phyloP scores from a whole-genome alignment of 176 grass and related monocot genomes.

The Triticum aestivum region DNA sequence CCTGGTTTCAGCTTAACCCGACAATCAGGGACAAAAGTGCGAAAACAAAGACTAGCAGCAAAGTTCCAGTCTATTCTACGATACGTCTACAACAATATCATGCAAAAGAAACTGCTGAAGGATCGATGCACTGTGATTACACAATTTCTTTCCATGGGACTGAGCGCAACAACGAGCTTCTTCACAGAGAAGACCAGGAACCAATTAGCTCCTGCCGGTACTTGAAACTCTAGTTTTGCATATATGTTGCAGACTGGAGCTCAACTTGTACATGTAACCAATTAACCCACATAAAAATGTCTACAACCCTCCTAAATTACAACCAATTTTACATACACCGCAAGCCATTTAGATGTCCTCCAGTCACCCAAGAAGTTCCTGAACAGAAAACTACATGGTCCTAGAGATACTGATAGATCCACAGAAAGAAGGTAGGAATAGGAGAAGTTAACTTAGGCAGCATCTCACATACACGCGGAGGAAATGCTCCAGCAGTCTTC shows the following conservation, averaged over 20 bases:
- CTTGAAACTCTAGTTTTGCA: background rate
- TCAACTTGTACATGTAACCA: constrained; percentile 9
- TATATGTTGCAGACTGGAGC: constrained; percentile 17
- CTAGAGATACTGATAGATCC: background rate
- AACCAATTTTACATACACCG: constrained; percentile 41
- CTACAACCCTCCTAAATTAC: constrained; percentile 19
- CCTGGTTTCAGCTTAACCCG: background rate
- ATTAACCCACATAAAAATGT: constrained; percentile 1
- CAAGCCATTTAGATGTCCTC: constrained; percentile 8
- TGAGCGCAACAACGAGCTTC: background rate
- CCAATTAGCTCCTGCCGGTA: too few relatives aligned
- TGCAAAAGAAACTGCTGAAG: background rate
- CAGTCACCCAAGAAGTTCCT: constrained; percentile 11
- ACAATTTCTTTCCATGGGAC: background rate
- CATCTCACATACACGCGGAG: background rate
- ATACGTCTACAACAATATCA: background rate
- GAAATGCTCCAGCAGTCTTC: constrained; percentile 7
- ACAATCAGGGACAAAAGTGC: background rate
- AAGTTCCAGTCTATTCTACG: background rate
- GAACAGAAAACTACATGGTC: constrained; percentile 24
- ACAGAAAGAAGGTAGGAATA: background rate
- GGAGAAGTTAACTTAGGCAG: constrained; percentile 21
- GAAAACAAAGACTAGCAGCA: background rate
- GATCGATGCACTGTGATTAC: background rate
- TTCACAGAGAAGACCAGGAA: background rate